Evolutionary conservation across 2,329 filamentous ascomycete genomes (phyloP).

Genomic region (Fusarium robinianum): DNA sequence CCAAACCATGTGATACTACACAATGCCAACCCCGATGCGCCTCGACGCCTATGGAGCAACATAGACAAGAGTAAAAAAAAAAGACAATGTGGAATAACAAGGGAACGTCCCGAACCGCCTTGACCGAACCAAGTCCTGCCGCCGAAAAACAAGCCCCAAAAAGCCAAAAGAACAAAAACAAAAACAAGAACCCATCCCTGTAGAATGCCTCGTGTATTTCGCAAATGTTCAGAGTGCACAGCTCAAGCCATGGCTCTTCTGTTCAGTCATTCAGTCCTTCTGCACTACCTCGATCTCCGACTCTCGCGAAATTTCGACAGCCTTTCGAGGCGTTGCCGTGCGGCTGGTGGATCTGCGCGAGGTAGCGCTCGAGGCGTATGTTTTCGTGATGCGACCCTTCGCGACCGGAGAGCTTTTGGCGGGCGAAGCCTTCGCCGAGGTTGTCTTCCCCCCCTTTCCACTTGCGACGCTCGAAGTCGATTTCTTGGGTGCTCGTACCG

Average conservation of each 20-base stretch:
- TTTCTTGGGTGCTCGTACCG: slow-evolving; percentile 30
- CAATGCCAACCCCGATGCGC: slow-evolving; percentile 16
- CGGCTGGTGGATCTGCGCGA: not conserved
- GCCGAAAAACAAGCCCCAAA: no score
- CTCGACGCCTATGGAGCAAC: slow-evolving; percentile 9
- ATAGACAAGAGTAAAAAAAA: slow-evolving; percentile 6
- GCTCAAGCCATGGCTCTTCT: not conserved
- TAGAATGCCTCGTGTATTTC: no score
- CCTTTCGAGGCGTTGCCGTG: slow-evolving; percentile 25
- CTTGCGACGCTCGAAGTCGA: no score
- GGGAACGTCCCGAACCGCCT: no score
- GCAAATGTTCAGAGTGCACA: no score
- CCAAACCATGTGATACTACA: slow-evolving; percentile 15
- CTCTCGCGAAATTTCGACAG: slow-evolving; percentile 26
- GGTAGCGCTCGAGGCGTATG: slow-evolving; percentile 6
- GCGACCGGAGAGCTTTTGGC: slow-evolving; percentile 15
- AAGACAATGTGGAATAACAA: not conserved
- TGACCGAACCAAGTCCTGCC: no score
- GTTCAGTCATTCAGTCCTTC: slow-evolving; percentile 15
- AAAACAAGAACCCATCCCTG: no score
- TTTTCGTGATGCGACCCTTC: slow-evolving; percentile 20
- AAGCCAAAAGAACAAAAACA: no score
- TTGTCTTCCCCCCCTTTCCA: no score
- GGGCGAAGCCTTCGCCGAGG: slow-evolving; percentile 11
- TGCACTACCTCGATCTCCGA: slow-evolving; percentile 31